Evolutionary conservation across 176 grass and related monocot genomes (phyloP).

Genomic region (Poa annua): DNA sequence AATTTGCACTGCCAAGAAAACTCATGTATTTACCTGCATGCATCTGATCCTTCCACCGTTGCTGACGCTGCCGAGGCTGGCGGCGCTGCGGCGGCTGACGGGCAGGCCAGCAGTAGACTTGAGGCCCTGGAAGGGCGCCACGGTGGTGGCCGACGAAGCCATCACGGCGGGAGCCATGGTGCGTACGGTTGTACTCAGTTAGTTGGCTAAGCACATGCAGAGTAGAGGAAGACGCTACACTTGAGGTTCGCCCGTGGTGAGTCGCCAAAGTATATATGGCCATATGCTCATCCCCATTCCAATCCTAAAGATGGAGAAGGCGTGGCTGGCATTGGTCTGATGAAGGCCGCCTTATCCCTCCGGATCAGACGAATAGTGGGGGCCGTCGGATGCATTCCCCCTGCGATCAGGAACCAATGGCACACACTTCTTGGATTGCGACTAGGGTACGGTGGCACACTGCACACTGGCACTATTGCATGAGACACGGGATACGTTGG

Average conservation of each 20-base stretch:
- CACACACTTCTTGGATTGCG: too few relatives aligned
- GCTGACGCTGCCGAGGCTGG: neutral
- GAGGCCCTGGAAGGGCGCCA: neutral
- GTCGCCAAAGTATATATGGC: neutral
- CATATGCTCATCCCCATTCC: neutral
- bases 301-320: neutral
- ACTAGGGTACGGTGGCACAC: too few relatives aligned
- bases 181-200: too few relatives aligned
- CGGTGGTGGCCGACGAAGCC: constrained; percentile 15
- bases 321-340: neutral
- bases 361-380: neutral
- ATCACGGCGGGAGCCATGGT: constrained; percentile 7
- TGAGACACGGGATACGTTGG: too few relatives aligned
- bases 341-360: neutral
- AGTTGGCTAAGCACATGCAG: too few relatives aligned
- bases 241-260: neutral
- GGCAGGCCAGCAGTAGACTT: neutral
- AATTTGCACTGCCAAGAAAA: neutral
- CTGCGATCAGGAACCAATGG: too few relatives aligned
- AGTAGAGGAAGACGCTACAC: neutral
- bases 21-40: neutral
- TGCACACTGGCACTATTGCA: too few relatives aligned
- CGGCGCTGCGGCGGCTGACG: neutral
- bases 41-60: constrained; percentile 10
- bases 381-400: neutral